Percentiles rank a stretch among this genome's conserved stretches.
These are phyloP conservation scores for Diversispora eburnea DNA, from an alignment of 192 early-diverging fungal genomes.

Conservation along the genomic window DNA sequence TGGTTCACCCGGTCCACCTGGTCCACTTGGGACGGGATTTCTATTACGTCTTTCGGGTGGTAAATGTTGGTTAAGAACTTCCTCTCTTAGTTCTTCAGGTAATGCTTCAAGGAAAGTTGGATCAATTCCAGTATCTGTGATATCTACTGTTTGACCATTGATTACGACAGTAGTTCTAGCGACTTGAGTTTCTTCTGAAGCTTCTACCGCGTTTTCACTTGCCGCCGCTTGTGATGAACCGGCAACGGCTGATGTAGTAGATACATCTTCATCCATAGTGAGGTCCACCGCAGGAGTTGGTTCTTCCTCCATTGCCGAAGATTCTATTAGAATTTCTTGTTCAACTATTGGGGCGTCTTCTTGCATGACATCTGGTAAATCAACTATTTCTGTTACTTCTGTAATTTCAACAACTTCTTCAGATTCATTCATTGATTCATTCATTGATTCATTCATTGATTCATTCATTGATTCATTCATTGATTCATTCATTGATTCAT, in stretches of 20 bases:
- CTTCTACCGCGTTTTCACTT: conserved; percentile 22
- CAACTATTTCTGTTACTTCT: conserved; percentile 36
- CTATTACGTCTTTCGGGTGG: conserved; percentile 38
- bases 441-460: background rate
- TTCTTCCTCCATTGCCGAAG: conserved; percentile 8
- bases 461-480: conserved; percentile 14
- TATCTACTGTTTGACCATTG: conserved; percentile 78
- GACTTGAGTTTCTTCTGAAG: background rate
- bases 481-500: background rate
- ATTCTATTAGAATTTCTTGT: conserved; percentile 34
- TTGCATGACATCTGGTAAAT: conserved; percentile 31
- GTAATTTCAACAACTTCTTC: conserved; percentile 34
- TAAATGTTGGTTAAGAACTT: conserved; percentile 83
- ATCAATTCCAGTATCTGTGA: conserved; percentile 93
- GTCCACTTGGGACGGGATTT: conserved; percentile 28
- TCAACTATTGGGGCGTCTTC: conserved; percentile 30
- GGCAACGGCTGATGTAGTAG: background rate
- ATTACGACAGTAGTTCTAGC: conserved; percentile 63
- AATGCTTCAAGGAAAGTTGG: conserved; percentile 89
- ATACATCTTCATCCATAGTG: background rate
- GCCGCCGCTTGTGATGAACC: conserved; percentile 30
- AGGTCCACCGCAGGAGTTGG: background rate
- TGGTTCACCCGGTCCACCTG: conserved; percentile 39
- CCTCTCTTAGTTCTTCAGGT: conserved; percentile 89
- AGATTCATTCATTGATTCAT: conserved; percentile 12